Evolutionary conservation across 2,329 filamentous ascomycete genomes (phyloP), one percentile per base, ranked within the genome.

Genomic region (Ascochyta clinopodiicola): DNA sequence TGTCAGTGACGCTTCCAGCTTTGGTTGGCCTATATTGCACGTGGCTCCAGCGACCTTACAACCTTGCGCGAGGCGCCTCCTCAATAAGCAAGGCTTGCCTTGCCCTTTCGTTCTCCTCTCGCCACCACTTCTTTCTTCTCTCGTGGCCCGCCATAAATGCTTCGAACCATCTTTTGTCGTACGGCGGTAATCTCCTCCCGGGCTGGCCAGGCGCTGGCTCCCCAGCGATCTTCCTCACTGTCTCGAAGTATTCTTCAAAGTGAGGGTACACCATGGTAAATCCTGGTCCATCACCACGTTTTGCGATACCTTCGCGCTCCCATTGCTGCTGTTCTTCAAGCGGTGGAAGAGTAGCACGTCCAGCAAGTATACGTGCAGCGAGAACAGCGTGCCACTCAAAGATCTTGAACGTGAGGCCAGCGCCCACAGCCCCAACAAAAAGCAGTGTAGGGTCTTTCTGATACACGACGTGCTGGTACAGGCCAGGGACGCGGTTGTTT

Each of bases 371-470:
- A 0, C 86, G 77, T 1, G 86, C 86, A 0, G 82, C 84, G 1
- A 84, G 78, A 0, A 88, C 86, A 6, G 86, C 85, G 64, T 89
- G 86, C 84, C 85, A 88, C 72, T 89, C 87, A 51, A 88, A 88
- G 27, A 88, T 81, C 67, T 86, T 88, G 75, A 90, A 89, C 0
- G 87, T 89, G 25, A 90, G 56, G 4, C 67, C 66, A 36, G 66
- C 61, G 64, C 70, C 64, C 53, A 82, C 84, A 4, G 85, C 86
- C 24, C 85, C 86, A 2, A 87, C 77, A 62, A 87, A 88, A 2
- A 82, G 71, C 9, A 87, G 73, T 0, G 79, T 82, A 0, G 84
- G 82, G 58, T 88, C 85, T 17, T 78, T 62, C 31, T 75, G 76
- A 68, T 80, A 85, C 6, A 87, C 81, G 0, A 86, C 74, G 62